Conservation (phyloP, 1,284 basidiomycete genomes). For the Cutaneotrichosporon curvatum region DNA sequence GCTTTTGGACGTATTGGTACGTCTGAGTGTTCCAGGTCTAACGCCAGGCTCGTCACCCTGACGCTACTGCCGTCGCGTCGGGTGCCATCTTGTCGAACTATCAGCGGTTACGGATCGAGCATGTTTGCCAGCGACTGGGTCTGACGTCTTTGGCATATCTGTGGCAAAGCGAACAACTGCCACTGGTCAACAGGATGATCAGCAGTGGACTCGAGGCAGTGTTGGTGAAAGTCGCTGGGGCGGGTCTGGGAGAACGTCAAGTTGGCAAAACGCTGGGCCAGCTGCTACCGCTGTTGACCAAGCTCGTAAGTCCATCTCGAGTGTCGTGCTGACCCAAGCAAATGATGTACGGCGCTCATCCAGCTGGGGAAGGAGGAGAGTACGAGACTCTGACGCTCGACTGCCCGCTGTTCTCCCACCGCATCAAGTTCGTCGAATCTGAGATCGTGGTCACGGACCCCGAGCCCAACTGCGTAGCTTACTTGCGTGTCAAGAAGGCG, state of each 20-base stretch:
- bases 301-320: slow-evolving; percentile 54
- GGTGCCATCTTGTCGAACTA: slow-evolving; percentile 98
- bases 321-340: slow-evolving; percentile 52
- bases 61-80: slow-evolving; percentile 79
- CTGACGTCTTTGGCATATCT: slow-evolving; percentile 80
- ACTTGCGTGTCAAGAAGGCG: slow-evolving; percentile 67
- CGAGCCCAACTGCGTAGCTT: slow-evolving; percentile 67
- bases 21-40: slow-evolving; percentile 6
- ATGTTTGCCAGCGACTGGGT: slow-evolving; percentile 83
- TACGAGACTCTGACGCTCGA: slow-evolving; percentile 93
- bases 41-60: slow-evolving; percentile 64
- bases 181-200: slow-evolving; percentile 83
- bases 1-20: slow-evolving; percentile 69
- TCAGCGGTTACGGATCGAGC: slow-evolving; percentile 92
- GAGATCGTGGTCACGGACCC: slow-evolving; percentile 60
- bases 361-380: slow-evolving; percentile 97
- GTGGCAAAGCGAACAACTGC: slow-evolving; percentile 85
- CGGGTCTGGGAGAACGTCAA: slow-evolving; percentile 71
- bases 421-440: slow-evolving; percentile 60
- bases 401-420: slow-evolving; percentile 76
- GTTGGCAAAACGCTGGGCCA: slow-evolving; percentile 69
- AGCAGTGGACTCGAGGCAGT: slow-evolving; percentile 69
- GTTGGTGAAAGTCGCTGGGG: slow-evolving; percentile 94
- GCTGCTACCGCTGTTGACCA: slow-evolving; percentile 66
- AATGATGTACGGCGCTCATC: slow-evolving; percentile 75